Percentiles rank a stretch among this genome's conserved stretches.
Conservation (phyloP, 2,329 filamentous ascomycete genomes). For the Nemania serpens region DNA sequence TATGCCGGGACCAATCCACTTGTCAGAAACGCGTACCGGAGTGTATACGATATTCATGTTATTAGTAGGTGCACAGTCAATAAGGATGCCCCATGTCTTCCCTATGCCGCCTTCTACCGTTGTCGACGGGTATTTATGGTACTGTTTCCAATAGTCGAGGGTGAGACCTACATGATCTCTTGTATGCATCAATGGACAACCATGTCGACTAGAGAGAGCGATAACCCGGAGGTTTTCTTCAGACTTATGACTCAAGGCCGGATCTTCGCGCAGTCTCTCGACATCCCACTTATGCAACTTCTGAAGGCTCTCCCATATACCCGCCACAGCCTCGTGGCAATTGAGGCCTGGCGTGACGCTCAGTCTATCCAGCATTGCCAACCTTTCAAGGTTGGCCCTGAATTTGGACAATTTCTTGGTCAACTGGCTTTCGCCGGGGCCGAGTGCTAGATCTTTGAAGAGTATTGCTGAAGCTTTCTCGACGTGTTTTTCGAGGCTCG, state of each 20-base stretch:
- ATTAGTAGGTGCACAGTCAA: constrained; percentile 62
- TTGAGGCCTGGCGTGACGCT: constrained; percentile 71
- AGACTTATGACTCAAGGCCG: constrained; percentile 49
- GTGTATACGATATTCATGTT: constrained; percentile 49
- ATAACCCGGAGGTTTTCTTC: constrained; percentile 58
- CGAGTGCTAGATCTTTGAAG: constrained; percentile 65
- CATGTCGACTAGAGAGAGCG: constrained; percentile 72
- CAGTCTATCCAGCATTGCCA: constrained; percentile 72
- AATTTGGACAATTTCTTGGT: constrained; percentile 75
- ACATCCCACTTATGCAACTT: constrained; percentile 75
- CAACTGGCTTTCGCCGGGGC: constrained; percentile 63
- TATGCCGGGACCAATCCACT: constrained; percentile 74
- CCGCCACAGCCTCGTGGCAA: constrained; percentile 76
- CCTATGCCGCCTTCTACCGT: constrained; percentile 46
- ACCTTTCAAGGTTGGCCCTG: constrained; percentile 69
- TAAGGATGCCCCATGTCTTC: constrained; percentile 67
- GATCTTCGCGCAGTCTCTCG: constrained; percentile 57
- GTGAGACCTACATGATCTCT: constrained; percentile 69
- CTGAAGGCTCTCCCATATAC: constrained; percentile 71
- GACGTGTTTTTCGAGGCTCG: constrained; percentile 63
- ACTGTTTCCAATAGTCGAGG: constrained; percentile 78
- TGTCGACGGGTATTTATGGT: constrained; percentile 51
- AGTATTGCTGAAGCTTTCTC: constrained; percentile 69
- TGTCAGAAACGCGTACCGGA: constrained; percentile 71
- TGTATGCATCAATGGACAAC: constrained; percentile 72